Evolutionary conservation across 257 asterid genomes (phyloP), one percentile per base, ranked within the genome.

Genomic region (Thymus quinquecostatus): DNA sequence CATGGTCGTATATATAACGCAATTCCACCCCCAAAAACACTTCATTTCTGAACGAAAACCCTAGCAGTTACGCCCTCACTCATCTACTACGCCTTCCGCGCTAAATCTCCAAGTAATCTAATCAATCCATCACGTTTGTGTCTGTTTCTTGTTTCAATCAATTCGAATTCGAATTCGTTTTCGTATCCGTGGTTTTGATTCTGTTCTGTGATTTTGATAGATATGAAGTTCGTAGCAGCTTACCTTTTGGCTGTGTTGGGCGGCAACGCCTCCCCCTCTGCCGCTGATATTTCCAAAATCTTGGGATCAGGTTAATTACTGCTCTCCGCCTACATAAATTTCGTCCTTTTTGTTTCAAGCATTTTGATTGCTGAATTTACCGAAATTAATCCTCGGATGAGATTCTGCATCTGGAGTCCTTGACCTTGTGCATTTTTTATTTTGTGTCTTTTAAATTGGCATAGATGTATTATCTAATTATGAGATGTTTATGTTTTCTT

Each of bases 231-330:
- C 45, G 36, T 82, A 5, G 87, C 89, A 38, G 82, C 89, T 21
- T 82, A 82, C 78, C 66, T 85, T 80, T 78, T 85, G 82, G 89
- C 85, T 32, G 82, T 85, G 33, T 75, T 85, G 85, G 89, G 89
- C 34, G 89, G 87, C 66, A 85, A 82, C 66, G 6, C 82, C 78
- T 2, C 55, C 58, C 87, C 87, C 10, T 69, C 87, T 9, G 85
- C 89, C 60, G 73, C 32, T 6, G 85, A 85, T 57, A 68, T 85
- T 68, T 69, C 72, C 73, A 32, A 61, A 8, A 82, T 85, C 54
- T 84, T 85, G 61, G 76, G 54, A 58, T 78, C 87, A 45, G 87
- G 89, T 85, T 48, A 4, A 1, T 61, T 38, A 34, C 53, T 60
- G 1, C 47, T 62, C 53, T 28, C 29, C 0, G 48, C 40, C 6